Evolutionary conservation across 306 rosid genomes (phyloP).

Genomic region (Dalbergia cochinchinensis): DNA sequence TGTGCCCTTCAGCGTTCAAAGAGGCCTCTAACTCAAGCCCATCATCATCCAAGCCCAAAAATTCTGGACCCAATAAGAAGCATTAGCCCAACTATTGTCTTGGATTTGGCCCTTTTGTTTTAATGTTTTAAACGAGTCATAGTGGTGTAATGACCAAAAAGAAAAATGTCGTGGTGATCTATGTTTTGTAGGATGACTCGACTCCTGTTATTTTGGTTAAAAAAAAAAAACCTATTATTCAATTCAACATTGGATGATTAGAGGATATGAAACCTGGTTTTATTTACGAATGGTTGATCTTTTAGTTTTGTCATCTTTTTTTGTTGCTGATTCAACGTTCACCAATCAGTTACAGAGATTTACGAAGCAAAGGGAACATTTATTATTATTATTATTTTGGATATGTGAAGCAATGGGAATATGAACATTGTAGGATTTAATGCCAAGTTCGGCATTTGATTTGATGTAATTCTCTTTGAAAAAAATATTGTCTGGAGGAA

Average conservation of each 20-base stretch:
- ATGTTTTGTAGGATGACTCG: constrained; percentile 13
- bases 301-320: not conserved
- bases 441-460: not conserved
- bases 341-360: not conserved
- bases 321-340: not conserved
- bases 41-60: constrained; percentile 62
- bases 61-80: constrained; percentile 54
- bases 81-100: constrained; percentile 18
- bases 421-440: not conserved
- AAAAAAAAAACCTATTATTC: not conserved
- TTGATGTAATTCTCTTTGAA: too few relatives aligned
- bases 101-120: not conserved
- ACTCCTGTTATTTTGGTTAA: not conserved
- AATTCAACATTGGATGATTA: not conserved
- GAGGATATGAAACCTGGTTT: constrained; percentile 11
- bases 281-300: not conserved
- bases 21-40: constrained; percentile 65
- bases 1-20: constrained; percentile 87
- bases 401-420: not conserved
- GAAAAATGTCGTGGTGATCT: not conserved
- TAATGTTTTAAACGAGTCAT: not conserved
- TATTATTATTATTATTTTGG: too few relatives aligned
- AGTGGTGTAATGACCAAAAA: too few relatives aligned
- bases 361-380: not conserved
- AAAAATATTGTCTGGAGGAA: too few relatives aligned